Base-by-base conservation (phyloP, 306 rosid genomes). In the Malus fusca region DNA sequence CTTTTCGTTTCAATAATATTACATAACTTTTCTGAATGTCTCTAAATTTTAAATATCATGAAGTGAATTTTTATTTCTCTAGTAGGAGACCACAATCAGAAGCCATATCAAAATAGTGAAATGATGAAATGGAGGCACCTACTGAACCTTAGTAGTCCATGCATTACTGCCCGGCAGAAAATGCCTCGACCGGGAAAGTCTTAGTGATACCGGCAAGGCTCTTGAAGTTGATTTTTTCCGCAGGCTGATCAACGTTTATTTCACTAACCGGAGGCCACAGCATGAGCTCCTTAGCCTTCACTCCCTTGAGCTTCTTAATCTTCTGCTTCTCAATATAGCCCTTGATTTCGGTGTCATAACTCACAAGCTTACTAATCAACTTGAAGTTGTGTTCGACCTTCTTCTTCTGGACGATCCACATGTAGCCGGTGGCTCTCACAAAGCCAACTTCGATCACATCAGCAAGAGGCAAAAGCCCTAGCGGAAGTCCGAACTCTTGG, bases 201-300 rank as follows among this genome's bases (percentile, higher is more conserved):
- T 91, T 91, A 21, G 97, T 93, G 79, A 91, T 87, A 8, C 96
- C 97, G 15, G 92, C 98, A 14, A 89, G 85, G 82, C 98, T 88
- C 87, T 93, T 93, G 91, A 91, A 93, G 51, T 89, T 87, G n/a
- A 91, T 85, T 77, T 91, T 93, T 10, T 90, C 86, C 0, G 89
- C 79, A 0, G 92, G 82, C 0, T 87, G 91, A 42, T 85, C 88
- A 7, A 78, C 82, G 1, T 61, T 71, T 58, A 91, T 91, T 82
- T 93, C 98, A 46, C 86, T 88, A 69, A 91, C 97, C 0, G 98
- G 97, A 0, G 93, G 96, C 98, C 98, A 93, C 0, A 93, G 72
- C 93, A 91, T 82, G 22, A 93, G 88, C 83, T 91, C 97, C 77
- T 91, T 93, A 4, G 97, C 98, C 76, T 91, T 89, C 74, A 91